Evolutionary conservation across 441 rosid species (phyloP).

Genomic region (Lepidium campestre): DNA sequence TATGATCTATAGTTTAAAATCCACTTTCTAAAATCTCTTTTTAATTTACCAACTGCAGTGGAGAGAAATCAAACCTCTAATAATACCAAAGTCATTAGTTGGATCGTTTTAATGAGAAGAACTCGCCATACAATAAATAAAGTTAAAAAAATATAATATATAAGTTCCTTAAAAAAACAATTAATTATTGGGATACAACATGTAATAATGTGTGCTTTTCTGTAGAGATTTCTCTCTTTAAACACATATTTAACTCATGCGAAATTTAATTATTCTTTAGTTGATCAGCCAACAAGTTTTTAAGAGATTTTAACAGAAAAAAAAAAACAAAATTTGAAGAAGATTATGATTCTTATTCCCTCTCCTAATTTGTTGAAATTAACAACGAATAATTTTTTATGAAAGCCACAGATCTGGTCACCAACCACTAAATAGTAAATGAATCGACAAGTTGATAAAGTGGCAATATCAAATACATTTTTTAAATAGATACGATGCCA

Average conservation of each 20-base stretch:
- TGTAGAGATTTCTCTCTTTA: not conserved
- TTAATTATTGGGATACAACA: not conserved
- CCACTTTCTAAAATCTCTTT: no score
- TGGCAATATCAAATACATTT: not conserved
- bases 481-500: no score
- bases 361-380: not conserved
- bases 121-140: no score
- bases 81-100: no score
- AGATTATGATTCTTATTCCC: not conserved
- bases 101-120: no score
- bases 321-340: not conserved
- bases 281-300: not conserved
- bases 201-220: not conserved
- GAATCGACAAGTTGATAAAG: not conserved
- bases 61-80: no score
- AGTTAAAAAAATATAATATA: not conserved
- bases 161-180: not conserved
- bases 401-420: slow-evolving; percentile 11
- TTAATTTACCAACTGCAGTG: no score
- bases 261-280: not conserved
- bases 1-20: no score
- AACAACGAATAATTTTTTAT: not conserved
- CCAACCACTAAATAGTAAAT: slow-evolving; percentile 13
- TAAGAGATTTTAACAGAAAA: no score
- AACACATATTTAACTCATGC: not conserved